Conservation (phyloP, 75 land plant genomes). For the Picea sitchensis region DNA sequence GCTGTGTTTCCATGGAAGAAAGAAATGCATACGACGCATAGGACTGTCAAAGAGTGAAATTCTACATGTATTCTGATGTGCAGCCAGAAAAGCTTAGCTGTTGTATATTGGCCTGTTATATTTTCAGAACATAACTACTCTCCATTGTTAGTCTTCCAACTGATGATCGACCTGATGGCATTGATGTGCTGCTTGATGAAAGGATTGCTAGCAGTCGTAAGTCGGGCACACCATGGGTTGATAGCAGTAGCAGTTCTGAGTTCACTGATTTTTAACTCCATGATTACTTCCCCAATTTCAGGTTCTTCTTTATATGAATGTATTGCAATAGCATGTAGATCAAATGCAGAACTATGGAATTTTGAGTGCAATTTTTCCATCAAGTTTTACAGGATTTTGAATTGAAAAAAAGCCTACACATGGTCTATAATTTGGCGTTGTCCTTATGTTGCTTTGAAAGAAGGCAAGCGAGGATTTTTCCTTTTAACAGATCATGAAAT, state of each 20-base stretch:
- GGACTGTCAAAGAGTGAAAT: slow-evolving; percentile 14
- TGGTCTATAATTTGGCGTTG: slow-evolving; percentile 39
- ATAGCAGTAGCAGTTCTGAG: slow-evolving; percentile 57
- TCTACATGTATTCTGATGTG: slow-evolving; percentile 70
- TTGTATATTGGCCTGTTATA: slow-evolving; percentile 83
- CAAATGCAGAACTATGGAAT: slow-evolving; percentile 66
- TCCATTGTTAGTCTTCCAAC: slow-evolving; percentile 34
- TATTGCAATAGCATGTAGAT: slow-evolving; percentile 64
- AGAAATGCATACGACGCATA: not conserved
- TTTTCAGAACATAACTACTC: slow-evolving; percentile 22
- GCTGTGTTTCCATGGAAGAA: slow-evolving; percentile 52
- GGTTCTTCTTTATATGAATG: slow-evolving; percentile 8
- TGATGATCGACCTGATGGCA: slow-evolving; percentile 18
- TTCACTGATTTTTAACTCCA: not conserved
- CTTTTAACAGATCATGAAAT: too few relatives aligned
- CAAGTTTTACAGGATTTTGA: not conserved
- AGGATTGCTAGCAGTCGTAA: slow-evolving; percentile 6
- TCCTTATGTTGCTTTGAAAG: slow-evolving; percentile 16
- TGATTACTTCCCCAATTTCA: too few relatives aligned
- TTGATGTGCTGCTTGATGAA: slow-evolving; percentile 10
- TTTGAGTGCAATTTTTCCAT: slow-evolving; percentile 34
- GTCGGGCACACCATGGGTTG: slow-evolving; percentile 26
- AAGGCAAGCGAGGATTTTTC: slow-evolving; percentile 30
- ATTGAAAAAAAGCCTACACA: too few relatives aligned
- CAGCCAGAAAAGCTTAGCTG: slow-evolving; percentile 49